Base-by-base conservation (phyloP, 108 stramenopile species). In the Seminavis robusta region DNA sequence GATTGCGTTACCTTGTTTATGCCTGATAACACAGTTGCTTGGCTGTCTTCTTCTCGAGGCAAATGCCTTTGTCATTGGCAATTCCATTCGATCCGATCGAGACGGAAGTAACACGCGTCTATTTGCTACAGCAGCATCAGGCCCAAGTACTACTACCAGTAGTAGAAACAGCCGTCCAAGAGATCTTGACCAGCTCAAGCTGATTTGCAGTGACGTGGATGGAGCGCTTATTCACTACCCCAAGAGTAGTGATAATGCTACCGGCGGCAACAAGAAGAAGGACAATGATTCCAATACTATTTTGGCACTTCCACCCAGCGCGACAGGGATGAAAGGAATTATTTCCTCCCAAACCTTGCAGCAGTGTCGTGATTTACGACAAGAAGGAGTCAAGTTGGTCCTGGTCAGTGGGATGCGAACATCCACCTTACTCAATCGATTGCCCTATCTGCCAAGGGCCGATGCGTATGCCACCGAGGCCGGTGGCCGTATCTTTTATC, bases 331-430 rank as follows among this genome's bases (percentile, higher is more conserved):
- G 53, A 46, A 58, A n/a, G 71, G 71, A 8, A 36, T 65, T 1
- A 67, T 74, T 43, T 67, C 79, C 15, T 26, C 70, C 8, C 59
- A 44, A 15, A 80, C 83, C 0, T 34, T 83, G 9, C 19, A 24
- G 0, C 19, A 69, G 10, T 74, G 73, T 40, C 83, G 71, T 47
- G 45, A 54, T 33, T 59, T 90, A 24, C 67, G 88, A 15, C 46
- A 71, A 13, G 54, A 64, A 42, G 61, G 68, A 6, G 52, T 59
- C 15, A 80, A 69, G 17, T 59, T 92, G 1, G 80, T 92, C 0
- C 40, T 92, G 2, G 54, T 92, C 9, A 87, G 84, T 48, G 90
- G 90, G n/a, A 88, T 88, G 90, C 52, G 90, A 52, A 77, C 85
- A 13, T 61, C 83, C 33, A 92, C 90, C 0, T 56, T 92, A 15